Evolutionary conservation across 23 red algal species (phyloP), one percentile per base, ranked within the genome.

Genomic region (Gracilaria domingensis): DNA sequence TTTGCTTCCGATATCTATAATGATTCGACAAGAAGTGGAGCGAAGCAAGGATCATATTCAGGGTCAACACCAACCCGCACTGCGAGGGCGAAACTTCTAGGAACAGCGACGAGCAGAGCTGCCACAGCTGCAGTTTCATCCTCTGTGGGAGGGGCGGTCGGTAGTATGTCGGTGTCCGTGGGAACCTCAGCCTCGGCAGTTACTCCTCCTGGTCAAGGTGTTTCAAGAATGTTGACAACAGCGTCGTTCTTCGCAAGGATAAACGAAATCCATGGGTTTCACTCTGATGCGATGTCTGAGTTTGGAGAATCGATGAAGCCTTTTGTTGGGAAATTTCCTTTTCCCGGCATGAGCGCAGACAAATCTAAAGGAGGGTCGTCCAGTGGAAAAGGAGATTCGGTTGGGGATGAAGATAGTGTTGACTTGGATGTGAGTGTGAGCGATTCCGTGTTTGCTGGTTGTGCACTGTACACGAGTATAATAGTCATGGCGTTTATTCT

Each of bases 221-320:
- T 88, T 35, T 32, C 82, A 9, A 48, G 76, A 87, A 57, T 88
- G 59, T 23, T 94, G 57, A 33, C 54, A 44, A 87, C 75, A 13
- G 92, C 74, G 6, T 83, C 92, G 25, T 94, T 94, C 39, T 71
- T 87, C 24, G 92, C 92, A 12, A 65, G 82, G 35, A 25, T 94
- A 32, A 82, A 74, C 34, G 82, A 94, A 71, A 88, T 94, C 75
- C 82, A 86, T 39, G 84, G 83, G 23, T 94, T 94, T 70, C 92
- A 94, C 45, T 81, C 92, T 9, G 92, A 94, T 75, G 77, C 92
- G 0, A 81, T 94, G 73, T 30, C 47, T 24, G 83, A 86, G 24
- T 94, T 94, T 33, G 70, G 71, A 34, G 44, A 56, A 29, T 51
- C 34, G 18, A 74, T 94, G 49, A 69, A 82, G 47, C 48, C 80